Evolutionary conservation across 306 rosid genomes (phyloP), one percentile per base, ranked within the genome.

Genomic region (Canavalia gladiata): DNA sequence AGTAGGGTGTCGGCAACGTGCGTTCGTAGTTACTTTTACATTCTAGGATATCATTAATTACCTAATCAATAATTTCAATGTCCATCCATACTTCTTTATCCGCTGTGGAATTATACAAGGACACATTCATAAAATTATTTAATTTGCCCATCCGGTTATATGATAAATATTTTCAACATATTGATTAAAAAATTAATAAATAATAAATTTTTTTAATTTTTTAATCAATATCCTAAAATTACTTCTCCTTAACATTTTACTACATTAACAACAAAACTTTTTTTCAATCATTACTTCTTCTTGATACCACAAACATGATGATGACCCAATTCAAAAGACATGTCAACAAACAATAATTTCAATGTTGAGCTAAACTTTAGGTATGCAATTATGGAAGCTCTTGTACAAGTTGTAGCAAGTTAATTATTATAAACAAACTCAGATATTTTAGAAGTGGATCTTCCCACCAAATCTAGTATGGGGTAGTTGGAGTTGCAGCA

Each of bases 1-100:
- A 37, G 34, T 47, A 34, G 3, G 1, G 77, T 88, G 94, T 90
- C 90, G 87, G 90, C 78, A 68, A 49, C 54, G 42, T 18, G 18
- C 60, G 47, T 47, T 52, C 56, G 49, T 7, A n/a, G 30, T 62
- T 33, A 77, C 69, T 54, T 75, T 51, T 6, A 51, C 55, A 66
- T 59, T 84, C 9, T 13, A 0, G 46, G 8, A 56, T 56, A 73
- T 43, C 60, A 79, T 69, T 25, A 30, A 50, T 49, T 72, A 49
- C 25, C 75, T 5, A 52, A 56, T 18, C 35, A 35, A 62, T 59
- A 59, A 47, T 49, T n/a, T 7, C 31, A 75, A 64, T 81, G 47
- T 31, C 67, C 68, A 10, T 50, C 45, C 41, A 37, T 2, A 37
- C 84, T 34, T 80, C 68, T 45, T 75, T 77, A 31, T 68, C 76